Conservation (phyloP, 345 rosid genomes). For the Eucalyptus camaldulensis region DNA sequence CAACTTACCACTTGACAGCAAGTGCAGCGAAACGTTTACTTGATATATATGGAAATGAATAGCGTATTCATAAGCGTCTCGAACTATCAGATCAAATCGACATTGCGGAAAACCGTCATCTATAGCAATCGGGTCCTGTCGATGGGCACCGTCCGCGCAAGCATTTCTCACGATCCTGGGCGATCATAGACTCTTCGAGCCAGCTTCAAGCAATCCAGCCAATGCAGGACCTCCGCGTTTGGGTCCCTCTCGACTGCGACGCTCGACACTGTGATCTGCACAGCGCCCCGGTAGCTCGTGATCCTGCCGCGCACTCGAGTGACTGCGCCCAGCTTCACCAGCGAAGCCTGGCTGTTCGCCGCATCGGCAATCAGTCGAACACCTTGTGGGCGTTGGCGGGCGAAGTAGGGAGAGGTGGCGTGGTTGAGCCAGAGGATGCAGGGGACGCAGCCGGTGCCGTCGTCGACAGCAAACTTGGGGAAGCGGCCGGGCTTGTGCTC, state of each 20-base stretch:
- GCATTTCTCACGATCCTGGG: not conserved
- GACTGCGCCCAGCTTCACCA: no score
- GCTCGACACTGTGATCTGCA: conserved; percentile 45
- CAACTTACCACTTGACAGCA: no score
- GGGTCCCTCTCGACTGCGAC: conserved; percentile 69
- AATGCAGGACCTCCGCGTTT: conserved; percentile 63
- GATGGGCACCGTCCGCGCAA: not conserved
- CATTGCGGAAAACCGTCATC: no score
- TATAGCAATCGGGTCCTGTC: not conserved
- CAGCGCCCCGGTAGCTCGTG: no score
- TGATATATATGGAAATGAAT: no score
- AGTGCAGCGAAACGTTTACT: no score
- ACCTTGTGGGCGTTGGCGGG: conserved; percentile 21
- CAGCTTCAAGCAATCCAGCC: conserved; percentile 54
- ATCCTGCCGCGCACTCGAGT: no score
- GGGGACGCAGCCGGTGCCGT: conserved; percentile 52
- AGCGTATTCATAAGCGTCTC: no score
- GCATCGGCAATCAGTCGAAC: no score
- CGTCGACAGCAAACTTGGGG: conserved; percentile 53
- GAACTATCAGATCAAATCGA: no score
- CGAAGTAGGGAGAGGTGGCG: conserved; percentile 36
- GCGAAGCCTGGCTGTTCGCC: no score
- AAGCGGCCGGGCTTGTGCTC: conserved; percentile 40
- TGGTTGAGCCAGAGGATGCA: conserved; percentile 91
- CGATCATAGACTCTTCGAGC: conserved; percentile 18